Percentiles rank a stretch among this genome's conserved stretches.
phyloP scores from a whole-genome alignment of 345 rosid genomes.

The Capsella bursapastoris region DNA sequence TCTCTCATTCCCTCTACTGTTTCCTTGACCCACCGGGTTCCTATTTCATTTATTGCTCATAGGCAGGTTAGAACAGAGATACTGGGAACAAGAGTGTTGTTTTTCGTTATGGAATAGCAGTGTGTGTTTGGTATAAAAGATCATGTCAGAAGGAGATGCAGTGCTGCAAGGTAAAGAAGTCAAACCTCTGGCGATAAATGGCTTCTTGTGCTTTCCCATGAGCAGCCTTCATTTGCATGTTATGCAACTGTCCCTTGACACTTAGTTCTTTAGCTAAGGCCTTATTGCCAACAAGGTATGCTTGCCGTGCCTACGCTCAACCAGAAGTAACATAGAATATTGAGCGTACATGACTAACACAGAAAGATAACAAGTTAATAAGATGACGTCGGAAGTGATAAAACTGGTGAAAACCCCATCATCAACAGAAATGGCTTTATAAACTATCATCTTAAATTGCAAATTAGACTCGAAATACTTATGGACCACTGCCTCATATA shows the following conservation, averaged over 20 bases:
- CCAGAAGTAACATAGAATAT: constrained; percentile 17
- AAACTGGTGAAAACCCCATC: constrained; percentile 8
- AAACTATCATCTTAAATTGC: constrained; percentile 8
- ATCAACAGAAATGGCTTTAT: background rate
- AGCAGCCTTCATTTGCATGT: constrained; percentile 93
- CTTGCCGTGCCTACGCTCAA: constrained; percentile 76
- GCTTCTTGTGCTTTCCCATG: constrained; percentile 98
- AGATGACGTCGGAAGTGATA: background rate
- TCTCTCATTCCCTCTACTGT: constrained; percentile 77
- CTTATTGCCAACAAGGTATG: constrained; percentile 89
- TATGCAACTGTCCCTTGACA: constrained; percentile 87
- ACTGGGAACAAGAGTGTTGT: background rate
- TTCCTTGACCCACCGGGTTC: constrained; percentile 72
- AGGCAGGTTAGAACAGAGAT: constrained; percentile 34
- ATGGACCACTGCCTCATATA: background rate
- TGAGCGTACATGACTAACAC: constrained; percentile 9
- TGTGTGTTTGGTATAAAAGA: background rate
- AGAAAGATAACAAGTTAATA: constrained; percentile 4
- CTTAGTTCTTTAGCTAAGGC: constrained; percentile 94
- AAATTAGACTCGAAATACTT: background rate
- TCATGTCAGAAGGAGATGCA: constrained; percentile 14
- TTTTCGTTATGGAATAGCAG: background rate
- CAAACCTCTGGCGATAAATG: constrained; percentile 92
- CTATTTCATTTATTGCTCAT: constrained; percentile 48
- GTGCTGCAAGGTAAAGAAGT: constrained; percentile 17